Base-by-base conservation (phyloP, 768 basidiomycete species). In the Phylloporus arenicola region DNA sequence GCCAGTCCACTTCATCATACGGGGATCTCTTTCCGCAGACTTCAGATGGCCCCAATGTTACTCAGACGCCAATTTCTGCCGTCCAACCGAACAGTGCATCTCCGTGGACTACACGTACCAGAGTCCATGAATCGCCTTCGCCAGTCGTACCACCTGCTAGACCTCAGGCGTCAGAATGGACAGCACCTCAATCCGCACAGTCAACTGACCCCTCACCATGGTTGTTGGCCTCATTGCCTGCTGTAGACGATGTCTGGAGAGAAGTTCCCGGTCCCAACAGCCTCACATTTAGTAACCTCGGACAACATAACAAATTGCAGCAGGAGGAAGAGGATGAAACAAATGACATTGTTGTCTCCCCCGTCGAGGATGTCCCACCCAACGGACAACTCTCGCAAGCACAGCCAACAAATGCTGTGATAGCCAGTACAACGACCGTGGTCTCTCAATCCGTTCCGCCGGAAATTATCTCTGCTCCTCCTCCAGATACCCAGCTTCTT, bases 241-340 rank as follows among this genome's bases (percentile, higher is more conserved):
- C 62, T 31, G 63, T 71, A 0, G 74, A 79, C 31, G 77, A 78
- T 16, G 69, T 62, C 43, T 83, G 81, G 82, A 64, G 62, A 33
- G 64, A 70, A 40, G 49, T 60, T 17, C 70, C 71, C 2, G 73
- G 72, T 14, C 70, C 75, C 11, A 73, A 75, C 52, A 79, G 78
- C 51, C 70, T 84, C 17, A 81, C 83, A 0, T 72, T 77, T 49
- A 77, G 74, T 46, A 82, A 81, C 56, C 66, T 83, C 17, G 79
- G 76, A 9, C 80, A 82, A 44, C 81, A 83, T 55, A 80, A 81
- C 52, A 75, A 75, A 54, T 70, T 79, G 44, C 75, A 79, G 50
- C 68, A 75, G 41, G 69, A 72, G 29, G 61, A 70, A 31, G 70
- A 62, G 22, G 59, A 54, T 30, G 55, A 34, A 50, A 35, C 51